Percentiles rank a stretch among this genome's conserved stretches.
Evolutionary conservation across 2,329 filamentous ascomycete genomes (phyloP).

Genomic region (Bipolaris oryzae): DNA sequence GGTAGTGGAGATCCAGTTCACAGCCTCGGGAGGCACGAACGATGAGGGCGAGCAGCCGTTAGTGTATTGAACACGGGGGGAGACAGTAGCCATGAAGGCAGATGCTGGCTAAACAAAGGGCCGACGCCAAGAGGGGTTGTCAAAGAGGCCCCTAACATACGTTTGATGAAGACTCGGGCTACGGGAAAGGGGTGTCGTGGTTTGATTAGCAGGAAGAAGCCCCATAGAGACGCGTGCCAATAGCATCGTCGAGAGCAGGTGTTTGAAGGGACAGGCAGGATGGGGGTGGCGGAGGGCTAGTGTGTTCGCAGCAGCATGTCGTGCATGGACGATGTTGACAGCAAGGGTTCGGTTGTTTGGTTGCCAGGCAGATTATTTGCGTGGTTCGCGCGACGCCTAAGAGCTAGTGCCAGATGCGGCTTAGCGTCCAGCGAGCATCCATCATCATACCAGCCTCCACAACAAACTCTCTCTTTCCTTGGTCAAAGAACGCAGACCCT

Average conservation of each 20-base stretch:
- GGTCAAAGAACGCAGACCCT: conserved; percentile 29
- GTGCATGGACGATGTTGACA: conserved; percentile 20
- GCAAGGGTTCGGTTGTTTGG: conserved; percentile 19
- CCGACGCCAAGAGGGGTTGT: not conserved
- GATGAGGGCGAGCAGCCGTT: not conserved
- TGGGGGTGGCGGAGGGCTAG: conserved; percentile 1
- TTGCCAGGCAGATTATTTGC: conserved; percentile 19
- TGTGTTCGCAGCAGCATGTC: conserved; percentile 8
- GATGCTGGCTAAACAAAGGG: not conserved
- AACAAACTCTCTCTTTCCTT: conserved; percentile 34
- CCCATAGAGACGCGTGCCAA: not conserved
- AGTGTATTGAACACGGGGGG: not conserved
- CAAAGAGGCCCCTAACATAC: not conserved
- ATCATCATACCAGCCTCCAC: conserved; percentile 36
- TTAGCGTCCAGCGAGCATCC: conserved; percentile 11
- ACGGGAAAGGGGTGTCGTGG: conserved; percentile 11
- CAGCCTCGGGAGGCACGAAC: not conserved
- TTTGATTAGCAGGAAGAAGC: conserved; percentile 6
- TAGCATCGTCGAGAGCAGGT: not conserved
- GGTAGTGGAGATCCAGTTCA: not conserved
- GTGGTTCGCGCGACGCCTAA: conserved; percentile 17
- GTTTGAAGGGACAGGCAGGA: not conserved
- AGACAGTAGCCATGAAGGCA: not conserved
- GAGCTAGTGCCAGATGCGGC: not conserved
- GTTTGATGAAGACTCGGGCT: not conserved